phyloP scores from a whole-genome alignment of 2,329 filamentous ascomycete species.

The Diaporthe sp. region DNA sequence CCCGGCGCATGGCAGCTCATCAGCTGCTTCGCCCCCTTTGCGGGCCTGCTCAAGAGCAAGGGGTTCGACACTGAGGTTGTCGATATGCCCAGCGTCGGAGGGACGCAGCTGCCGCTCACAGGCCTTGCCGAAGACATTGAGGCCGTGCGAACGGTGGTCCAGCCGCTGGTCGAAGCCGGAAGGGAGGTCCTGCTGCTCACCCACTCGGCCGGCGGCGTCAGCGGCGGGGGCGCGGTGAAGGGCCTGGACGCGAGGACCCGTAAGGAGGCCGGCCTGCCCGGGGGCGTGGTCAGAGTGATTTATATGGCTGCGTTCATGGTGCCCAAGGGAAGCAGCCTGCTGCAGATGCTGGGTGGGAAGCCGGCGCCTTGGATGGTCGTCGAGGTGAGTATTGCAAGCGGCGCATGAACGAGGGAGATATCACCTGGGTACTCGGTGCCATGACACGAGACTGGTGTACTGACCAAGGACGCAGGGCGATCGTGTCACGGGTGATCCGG shows the following conservation, averaged over 20 bases:
- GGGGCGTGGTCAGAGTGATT: slow-evolving; percentile 50
- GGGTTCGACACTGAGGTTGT: slow-evolving; percentile 7
- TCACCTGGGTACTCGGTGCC: not conserved
- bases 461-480: slow-evolving; percentile 30
- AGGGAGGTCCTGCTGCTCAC: slow-evolving; percentile 53
- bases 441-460: not conserved
- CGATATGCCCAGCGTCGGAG: slow-evolving; percentile 23
- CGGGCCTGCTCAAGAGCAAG: not conserved
- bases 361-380: slow-evolving; percentile 36
- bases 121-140: slow-evolving; percentile 29
- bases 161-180: slow-evolving; percentile 44
- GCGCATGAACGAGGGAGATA: not conserved
- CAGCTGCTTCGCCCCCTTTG: slow-evolving; percentile 9
- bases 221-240: slow-evolving; percentile 49
- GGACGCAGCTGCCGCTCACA: slow-evolving; percentile 19
- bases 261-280: slow-evolving; percentile 43
- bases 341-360: slow-evolving; percentile 34
- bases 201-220: slow-evolving; percentile 56
- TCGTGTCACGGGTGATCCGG: slow-evolving; percentile 29
- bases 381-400: slow-evolving; percentile 17
- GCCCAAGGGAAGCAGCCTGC: slow-evolving; percentile 37
- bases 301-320: slow-evolving; percentile 49
- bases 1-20: slow-evolving; percentile 28
- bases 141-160: slow-evolving; percentile 16
- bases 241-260: slow-evolving; percentile 48